Evolutionary conservation across 305 asterid genomes (phyloP).

Genomic region (Fraxinus baroniana): DNA sequence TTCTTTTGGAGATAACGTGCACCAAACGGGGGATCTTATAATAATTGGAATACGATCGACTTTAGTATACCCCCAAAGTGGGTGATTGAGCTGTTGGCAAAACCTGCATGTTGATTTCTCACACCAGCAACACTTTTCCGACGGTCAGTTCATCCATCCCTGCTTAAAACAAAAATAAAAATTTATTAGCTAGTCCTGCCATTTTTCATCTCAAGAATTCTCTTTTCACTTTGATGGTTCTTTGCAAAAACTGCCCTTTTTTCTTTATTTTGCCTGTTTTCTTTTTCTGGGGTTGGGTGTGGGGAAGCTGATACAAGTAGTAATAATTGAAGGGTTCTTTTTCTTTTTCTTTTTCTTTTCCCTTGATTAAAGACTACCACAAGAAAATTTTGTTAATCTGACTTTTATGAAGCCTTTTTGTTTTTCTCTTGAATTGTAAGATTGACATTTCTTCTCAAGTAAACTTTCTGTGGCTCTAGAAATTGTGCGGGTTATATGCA

Average conservation of each 20-base stretch:
- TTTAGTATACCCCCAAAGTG: slow-evolving; percentile 14
- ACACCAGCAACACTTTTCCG: slow-evolving; percentile 43
- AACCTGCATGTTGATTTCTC: slow-evolving; percentile 56
- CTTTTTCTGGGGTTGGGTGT: background rate
- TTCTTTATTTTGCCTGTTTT: background rate
- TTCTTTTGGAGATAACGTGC: too few species aligned
- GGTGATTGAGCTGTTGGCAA: slow-evolving; percentile 73
- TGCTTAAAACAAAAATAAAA: background rate
- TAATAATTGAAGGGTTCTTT: background rate
- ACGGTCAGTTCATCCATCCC: slow-evolving; percentile 34
- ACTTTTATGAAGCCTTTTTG: background rate
- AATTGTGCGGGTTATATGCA: too few species aligned
- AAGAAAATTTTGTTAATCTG: background rate
- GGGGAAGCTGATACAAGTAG: background rate
- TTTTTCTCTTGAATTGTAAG: background rate
- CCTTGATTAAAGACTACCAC: background rate
- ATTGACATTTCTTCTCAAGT: too few species aligned
- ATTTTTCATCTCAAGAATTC: background rate
- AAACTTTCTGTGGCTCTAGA: too few species aligned
- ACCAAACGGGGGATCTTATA: too few species aligned
- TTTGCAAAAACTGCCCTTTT: background rate
- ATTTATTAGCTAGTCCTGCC: background rate
- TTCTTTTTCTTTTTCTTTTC: background rate
- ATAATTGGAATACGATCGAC: too few species aligned
- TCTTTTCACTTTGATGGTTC: slow-evolving; percentile 7